phyloP scores from a whole-genome alignment of 2,329 filamentous ascomycete genomes.

The Arthrobotrys iridis region DNA sequence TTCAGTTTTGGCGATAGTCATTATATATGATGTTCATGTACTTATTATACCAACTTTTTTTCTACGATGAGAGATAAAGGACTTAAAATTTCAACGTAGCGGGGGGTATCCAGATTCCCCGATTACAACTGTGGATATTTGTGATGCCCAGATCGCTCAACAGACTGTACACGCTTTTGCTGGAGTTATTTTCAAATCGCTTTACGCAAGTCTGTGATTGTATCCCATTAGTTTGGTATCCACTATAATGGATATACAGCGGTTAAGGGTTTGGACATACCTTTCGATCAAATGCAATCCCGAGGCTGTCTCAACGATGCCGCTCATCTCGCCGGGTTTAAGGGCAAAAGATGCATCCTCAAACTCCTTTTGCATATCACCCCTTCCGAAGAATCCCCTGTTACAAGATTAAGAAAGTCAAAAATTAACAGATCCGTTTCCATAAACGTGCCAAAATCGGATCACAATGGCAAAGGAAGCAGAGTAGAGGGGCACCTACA shows the following conservation, averaged over 20 bases:
- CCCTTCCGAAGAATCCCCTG: conserved; percentile 87
- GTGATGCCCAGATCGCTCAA: background rate
- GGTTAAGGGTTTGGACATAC: conserved; percentile 66
- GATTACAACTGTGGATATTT: too few species aligned
- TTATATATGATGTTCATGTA: background rate
- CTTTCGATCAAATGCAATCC: conserved; percentile 96
- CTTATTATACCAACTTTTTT: too few species aligned
- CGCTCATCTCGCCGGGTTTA: conserved; percentile 84
- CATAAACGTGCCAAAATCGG: background rate
- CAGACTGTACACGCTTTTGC: conserved; percentile 13
- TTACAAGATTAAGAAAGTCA: conserved; percentile 52
- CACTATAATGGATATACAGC: too few species aligned
- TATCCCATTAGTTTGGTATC: too few species aligned
- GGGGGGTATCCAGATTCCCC: too few species aligned
- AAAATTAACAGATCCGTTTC: conserved; percentile 6
- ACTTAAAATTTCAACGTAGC: too few species aligned
- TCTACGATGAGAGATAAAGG: too few species aligned
- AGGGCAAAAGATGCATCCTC: conserved; percentile 95
- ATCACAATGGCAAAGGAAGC: too few species aligned
- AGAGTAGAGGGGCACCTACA: conserved; percentile 66
- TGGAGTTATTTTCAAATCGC: background rate
- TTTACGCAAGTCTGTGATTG: background rate
- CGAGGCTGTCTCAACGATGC: conserved; percentile 88
- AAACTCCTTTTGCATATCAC: conserved; percentile 99
- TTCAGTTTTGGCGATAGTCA: too few species aligned